Base-by-base conservation (phyloP, 257 asterid genomes). In the Ophiorrhiza pumila region DNA sequence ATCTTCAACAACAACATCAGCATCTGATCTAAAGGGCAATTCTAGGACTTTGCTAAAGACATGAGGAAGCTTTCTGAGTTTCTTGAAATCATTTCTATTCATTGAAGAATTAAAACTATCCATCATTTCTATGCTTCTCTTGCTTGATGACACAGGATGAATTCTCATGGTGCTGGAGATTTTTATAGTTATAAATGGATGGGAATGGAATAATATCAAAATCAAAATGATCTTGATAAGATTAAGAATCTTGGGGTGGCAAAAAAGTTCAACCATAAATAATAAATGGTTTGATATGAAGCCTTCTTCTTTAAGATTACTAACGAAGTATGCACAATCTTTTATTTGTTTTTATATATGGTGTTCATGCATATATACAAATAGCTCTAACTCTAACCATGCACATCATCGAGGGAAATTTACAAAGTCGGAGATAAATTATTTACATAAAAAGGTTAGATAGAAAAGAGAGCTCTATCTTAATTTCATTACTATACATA, bases 1-100 rank as follows among this genome's bases (percentile, higher is more conserved):
- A 79, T 88, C 94, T 71, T 90, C 86, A 29, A 90, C 84, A 41
- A 56, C 79, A 72, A 88, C 95, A 17, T 88, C 92, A 22, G 89
- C 92, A 17, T 88, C 95, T 6, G 89, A 86, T 29, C 79, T 31
- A 60, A 90, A 85, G 22, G 95, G 95, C 79, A 90, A 73, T 67
- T 90, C 91, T 66, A 88, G 68, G 64, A 90, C 92, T 73, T 85
- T 88, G 83, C 91, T 80, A 39, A 88, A 88, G 20, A 90, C 92
- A 60, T 90, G 92, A 59, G 96, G 96, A 65, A 90, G 69, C 78
- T 81, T 87, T 71, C 89, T 68, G 59, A 90, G 91, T 80, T 81
- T 86, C 73, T 80, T 84, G 70, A 58, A 60, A 34, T 84, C 67
- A 42, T 74, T 78, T 35, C 77, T 69, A 46, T 61, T 82, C 87